phyloP scores from a whole-genome alignment of 2,329 filamentous ascomycete species.

The Ramularia collo-cygni region DNA sequence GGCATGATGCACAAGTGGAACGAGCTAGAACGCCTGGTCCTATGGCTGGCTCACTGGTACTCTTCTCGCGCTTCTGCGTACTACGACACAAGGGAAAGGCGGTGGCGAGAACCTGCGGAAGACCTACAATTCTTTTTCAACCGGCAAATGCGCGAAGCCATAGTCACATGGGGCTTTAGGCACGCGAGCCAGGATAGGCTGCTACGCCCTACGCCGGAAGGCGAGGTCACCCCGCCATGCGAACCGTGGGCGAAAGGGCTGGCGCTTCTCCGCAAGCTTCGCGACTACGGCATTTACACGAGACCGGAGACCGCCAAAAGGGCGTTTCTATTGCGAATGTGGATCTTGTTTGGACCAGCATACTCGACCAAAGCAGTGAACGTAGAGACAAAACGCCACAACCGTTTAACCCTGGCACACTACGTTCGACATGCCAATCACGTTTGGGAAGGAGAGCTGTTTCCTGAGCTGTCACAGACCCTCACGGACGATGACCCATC shows the following conservation, averaged over 20 bases:
- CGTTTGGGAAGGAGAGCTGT: slow-evolving; percentile 20
- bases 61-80: neutral
- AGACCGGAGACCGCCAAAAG: slow-evolving; percentile 13
- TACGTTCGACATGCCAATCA: slow-evolving; percentile 28
- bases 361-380: slow-evolving; percentile 20
- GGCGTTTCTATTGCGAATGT: slow-evolving; percentile 26
- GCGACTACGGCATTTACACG: slow-evolving; percentile 14
- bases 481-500: slow-evolving; percentile 11
- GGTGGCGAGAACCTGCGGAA: neutral
- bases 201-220: slow-evolving; percentile 4
- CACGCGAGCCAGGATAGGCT: slow-evolving; percentile 11
- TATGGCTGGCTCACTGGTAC: slow-evolving; percentile 42
- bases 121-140: slow-evolving; percentile 20
- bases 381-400: slow-evolving; percentile 12
- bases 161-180: slow-evolving; percentile 31
- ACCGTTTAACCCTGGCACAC: slow-evolving; percentile 21
- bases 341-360: slow-evolving; percentile 31
- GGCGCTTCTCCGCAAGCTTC: slow-evolving; percentile 22
- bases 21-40: slow-evolving; percentile 45
- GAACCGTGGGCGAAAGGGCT: slow-evolving; percentile 29
- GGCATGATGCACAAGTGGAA: slow-evolving; percentile 50
- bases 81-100: neutral
- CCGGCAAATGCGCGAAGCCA: slow-evolving; percentile 22
- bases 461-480: slow-evolving; percentile 9
- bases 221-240: neutral